A percentile compares a stretch with the other conserved stretches of the same genome.
Evolutionary conservation across 2,329 filamentous ascomycete species (phyloP).

Genomic region (Pseudogymnoascus sp.): DNA sequence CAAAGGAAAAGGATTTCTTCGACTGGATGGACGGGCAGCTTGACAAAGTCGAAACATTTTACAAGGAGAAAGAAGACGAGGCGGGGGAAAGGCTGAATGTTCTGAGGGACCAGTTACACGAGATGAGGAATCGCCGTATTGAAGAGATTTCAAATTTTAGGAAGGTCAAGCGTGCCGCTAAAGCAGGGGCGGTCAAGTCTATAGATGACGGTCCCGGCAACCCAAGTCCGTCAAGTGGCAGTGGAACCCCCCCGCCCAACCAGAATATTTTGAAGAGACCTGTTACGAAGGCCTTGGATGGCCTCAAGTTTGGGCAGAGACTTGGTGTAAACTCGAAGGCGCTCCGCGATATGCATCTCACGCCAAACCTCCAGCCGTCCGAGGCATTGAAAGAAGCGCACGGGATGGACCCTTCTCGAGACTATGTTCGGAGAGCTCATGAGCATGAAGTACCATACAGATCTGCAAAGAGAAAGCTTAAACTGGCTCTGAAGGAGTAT

Average conservation of each 20-base stretch:
- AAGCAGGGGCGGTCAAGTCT: neutral
- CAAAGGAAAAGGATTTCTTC: constrained; percentile 78
- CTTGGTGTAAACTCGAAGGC: constrained; percentile 54
- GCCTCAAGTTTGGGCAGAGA: constrained; percentile 14
- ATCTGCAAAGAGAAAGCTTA: constrained; percentile 83
- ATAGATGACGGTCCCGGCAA: neutral
- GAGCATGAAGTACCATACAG: constrained; percentile 68
- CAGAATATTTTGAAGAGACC: constrained; percentile 14
- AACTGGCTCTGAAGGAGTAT: constrained; percentile 83
- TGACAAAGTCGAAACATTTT: constrained; percentile 87
- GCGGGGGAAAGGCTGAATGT: constrained; percentile 62
- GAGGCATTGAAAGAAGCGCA: constrained; percentile 27
- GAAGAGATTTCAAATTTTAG: constrained; percentile 48
- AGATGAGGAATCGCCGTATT: constrained; percentile 79
- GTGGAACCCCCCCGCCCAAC: constrained; percentile 15
- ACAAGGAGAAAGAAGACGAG: constrained; percentile 79
- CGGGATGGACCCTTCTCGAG: constrained; percentile 30
- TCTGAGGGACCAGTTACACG: constrained; percentile 77
- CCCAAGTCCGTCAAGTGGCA: neutral
- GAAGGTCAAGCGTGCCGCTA: constrained; percentile 15
- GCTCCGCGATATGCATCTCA: constrained; percentile 41
- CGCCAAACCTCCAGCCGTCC: constrained; percentile 31
- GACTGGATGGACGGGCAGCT: constrained; percentile 75
- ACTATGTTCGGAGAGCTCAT: constrained; percentile 40
- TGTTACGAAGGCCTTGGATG: constrained; percentile 21